Evolutionary conservation across 768 basidiomycete species (phyloP), one percentile per base, ranked within the genome.

Genomic region (Calocybe indica): DNA sequence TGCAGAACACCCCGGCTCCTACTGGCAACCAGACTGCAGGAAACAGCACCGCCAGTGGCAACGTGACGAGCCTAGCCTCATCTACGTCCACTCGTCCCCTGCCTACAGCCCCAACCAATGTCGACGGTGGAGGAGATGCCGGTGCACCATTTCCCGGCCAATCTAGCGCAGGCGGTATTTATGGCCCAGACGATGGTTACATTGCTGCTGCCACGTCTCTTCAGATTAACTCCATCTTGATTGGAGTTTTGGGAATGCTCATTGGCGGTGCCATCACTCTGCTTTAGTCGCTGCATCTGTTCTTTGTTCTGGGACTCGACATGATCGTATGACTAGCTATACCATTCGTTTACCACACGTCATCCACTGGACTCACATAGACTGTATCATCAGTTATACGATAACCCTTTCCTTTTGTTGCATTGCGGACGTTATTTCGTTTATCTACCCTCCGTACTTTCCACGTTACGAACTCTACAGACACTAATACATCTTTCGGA

Each of bases 151-250:
- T 67, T 39, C 86, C 85, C 22, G 85, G 85, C 14, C 63, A 69
- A 41, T 52, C 67, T 13, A 73, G 64, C 37, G 42, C 60, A 5
- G 64, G 78, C 28, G 82, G 82, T 31, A 63, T 74, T 33, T 83
- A 73, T 51, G 86, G 86, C n/a, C 86, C 86, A 40, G 71, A 73
- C 40, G 85, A 89, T 56, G 62, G 70, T 45, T 88, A 81, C 64
- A 81, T 80, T 52, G 76, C 82, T 29, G 75, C 72, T 9, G 86
- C 79, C 6, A 55, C 67, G 2, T 63, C 70, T 1, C 67, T 82
- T 35, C 68, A 69, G 36, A 58, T 65, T 53, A 78, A 76, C 50
- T 65, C 72, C 5, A 50, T 75, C 10, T 48, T 76, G 37, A 68
- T 78, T 11, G 64, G 70, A 6, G 38, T 74, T 5, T 66, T 68